Conservation (phyloP, 1,284 basidiomycete species). For the Taiwanofungus camphoratus region DNA sequence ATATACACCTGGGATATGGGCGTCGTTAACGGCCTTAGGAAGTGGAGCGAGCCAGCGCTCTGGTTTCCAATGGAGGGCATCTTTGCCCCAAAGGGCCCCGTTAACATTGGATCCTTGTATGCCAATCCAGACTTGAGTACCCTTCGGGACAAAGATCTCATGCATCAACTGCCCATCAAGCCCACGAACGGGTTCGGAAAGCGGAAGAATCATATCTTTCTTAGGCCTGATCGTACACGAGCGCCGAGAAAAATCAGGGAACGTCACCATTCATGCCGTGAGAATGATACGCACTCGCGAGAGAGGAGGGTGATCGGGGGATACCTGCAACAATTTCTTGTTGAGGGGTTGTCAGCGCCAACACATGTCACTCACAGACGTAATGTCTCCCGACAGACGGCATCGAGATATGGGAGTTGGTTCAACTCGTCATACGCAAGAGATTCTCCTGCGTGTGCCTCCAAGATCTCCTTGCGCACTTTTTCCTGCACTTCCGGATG, state of each 20-base stretch:
- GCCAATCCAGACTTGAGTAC: slow-evolving; percentile 35
- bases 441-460: slow-evolving; percentile 3
- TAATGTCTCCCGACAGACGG: slow-evolving; percentile 14
- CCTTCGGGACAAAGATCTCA: slow-evolving; percentile 40
- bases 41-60: slow-evolving; percentile 14
- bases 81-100: slow-evolving; percentile 8
- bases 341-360: background rate
- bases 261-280: too few relatives aligned
- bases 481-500: slow-evolving; percentile 13
- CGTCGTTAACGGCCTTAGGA: slow-evolving; percentile 13
- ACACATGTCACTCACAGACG: slow-evolving; percentile 7
- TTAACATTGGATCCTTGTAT: slow-evolving; percentile 37
- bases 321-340: slow-evolving; percentile 1
- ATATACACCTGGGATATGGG: slow-evolving; percentile 18
- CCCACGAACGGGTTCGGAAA: slow-evolving; percentile 37
- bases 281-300: slow-evolving; percentile 6
- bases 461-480: slow-evolving; percentile 9
- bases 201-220: slow-evolving; percentile 48
- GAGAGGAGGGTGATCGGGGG: slow-evolving; percentile 6
- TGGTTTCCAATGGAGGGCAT: slow-evolving; percentile 11
- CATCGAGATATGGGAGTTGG: slow-evolving; percentile 13
- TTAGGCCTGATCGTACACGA: slow-evolving; percentile 7
- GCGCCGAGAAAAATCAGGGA: background rate
- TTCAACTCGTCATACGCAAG: slow-evolving; percentile 11
- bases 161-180: slow-evolving; percentile 31